A percentile compares a stretch with the other conserved stretches of the same genome.
Evolutionary conservation across 2,329 filamentous ascomycete genomes (phyloP).

Genomic region (Corinectria fuckeliana): DNA sequence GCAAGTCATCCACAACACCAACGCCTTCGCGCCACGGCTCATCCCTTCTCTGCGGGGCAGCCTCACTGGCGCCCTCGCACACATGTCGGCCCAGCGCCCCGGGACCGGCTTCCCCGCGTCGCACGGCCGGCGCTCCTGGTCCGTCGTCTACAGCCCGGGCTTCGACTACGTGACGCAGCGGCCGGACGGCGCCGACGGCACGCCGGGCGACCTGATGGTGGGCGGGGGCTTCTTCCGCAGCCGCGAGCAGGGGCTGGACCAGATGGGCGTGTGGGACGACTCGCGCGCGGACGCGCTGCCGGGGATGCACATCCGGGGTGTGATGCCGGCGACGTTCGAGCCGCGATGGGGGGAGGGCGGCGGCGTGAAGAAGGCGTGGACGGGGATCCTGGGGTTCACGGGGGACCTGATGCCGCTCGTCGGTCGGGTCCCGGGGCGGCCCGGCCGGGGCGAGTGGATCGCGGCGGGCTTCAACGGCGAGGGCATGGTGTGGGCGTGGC

Average conservation of each 20-base stretch:
- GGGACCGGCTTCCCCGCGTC: conserved; percentile 41
- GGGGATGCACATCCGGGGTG: conserved; percentile 48
- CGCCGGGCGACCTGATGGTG: conserved; percentile 56
- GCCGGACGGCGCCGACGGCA: conserved; percentile 39
- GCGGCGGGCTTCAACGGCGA: conserved; percentile 58
- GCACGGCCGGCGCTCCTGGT: conserved; percentile 54
- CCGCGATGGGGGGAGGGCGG: conserved; percentile 44
- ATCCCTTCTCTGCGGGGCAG: conserved; percentile 55
- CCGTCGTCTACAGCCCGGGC: conserved; percentile 52
- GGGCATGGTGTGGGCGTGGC: conserved; percentile 62
- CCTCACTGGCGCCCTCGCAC: conserved; percentile 52
- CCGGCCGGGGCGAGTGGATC: conserved; percentile 54
- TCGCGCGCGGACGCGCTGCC: conserved; percentile 47
- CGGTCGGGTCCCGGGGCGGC: conserved; percentile 49
- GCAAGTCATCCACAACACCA: conserved; percentile 65
- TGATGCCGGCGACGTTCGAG: conserved; percentile 51
- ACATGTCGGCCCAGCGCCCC: conserved; percentile 59
- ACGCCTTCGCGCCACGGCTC: conserved; percentile 59
- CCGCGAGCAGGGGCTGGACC: conserved; percentile 49
- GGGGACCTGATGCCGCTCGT: conserved; percentile 59
- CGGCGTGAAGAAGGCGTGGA: conserved; percentile 53
- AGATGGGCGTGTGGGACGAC: conserved; percentile 57
- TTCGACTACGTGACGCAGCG: conserved; percentile 62
- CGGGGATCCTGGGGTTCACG: conserved; percentile 55
- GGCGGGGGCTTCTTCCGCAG: conserved; percentile 59